Conservation (phyloP, 768 basidiomycete species). For the Kwoniella pini region DNA sequence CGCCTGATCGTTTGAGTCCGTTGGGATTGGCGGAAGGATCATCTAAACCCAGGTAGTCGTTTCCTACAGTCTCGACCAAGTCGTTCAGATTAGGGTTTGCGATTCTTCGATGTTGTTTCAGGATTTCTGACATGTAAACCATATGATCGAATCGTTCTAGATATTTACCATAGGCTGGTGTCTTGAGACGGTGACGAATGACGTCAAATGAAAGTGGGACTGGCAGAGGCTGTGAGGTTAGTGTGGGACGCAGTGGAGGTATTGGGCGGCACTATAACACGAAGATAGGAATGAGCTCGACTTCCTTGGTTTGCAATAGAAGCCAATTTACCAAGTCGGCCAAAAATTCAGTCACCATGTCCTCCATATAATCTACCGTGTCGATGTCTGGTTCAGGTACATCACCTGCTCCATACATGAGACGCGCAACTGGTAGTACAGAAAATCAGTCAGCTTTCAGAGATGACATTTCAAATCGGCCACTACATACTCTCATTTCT, state of each 20-base stretch:
- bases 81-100: conserved; percentile 28
- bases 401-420: conserved; percentile 50
- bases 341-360: conserved; percentile 42
- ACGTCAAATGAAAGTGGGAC: conserved; percentile 27
- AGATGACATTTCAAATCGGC: too few species aligned
- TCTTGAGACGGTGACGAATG: conserved; percentile 35
- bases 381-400: conserved; percentile 38
- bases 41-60: conserved; percentile 33
- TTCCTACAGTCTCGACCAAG: conserved; percentile 35
- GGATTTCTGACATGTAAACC: conserved; percentile 27
- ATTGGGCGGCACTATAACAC: conserved; percentile 34
- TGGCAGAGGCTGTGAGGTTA: conserved; percentile 10
- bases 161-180: conserved; percentile 32
- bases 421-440: conserved; percentile 31
- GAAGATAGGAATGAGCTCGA: neutral
- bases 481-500: conserved; percentile 44
- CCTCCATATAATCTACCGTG: conserved; percentile 45
- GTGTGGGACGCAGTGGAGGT: conserved; percentile 28
- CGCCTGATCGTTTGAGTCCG: conserved; percentile 11
- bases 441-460: too few species aligned
- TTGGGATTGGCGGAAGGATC: conserved; percentile 13
- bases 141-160: conserved; percentile 43
- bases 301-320: neutral
- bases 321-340: conserved; percentile 37
- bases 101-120: conserved; percentile 19